Evolutionary conservation across 2,329 filamentous ascomycete species (phyloP), one percentile per base, ranked within the genome.

Genomic region (Cryphonectria radicalis): DNA sequence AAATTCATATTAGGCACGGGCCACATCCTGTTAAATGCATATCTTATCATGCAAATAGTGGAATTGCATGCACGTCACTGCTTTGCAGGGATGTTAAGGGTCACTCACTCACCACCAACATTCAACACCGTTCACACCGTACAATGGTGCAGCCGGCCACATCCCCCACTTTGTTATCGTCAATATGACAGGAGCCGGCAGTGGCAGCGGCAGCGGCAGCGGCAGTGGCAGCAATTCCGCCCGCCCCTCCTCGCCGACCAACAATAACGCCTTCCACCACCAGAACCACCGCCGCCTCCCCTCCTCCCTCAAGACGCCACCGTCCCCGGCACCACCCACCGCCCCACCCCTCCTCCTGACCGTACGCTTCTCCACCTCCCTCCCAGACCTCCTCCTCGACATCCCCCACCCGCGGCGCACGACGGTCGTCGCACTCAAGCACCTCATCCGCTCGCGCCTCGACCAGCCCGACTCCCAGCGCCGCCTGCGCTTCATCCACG

Each of bases 401-500:
- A 89, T 98, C 77, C 81, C 89, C 65, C 83, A 86, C 7, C 93
- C 95, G 0, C 81, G 85, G 64, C 85, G 86, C 43, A 94, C 92
- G 14, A 93, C 93, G 59, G 89, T 93, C 68, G 88, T 94, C 69
- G 89, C 91, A 1, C 87, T 98, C 70, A 97, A 97, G 81, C 91
- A 92, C 76, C 86, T 92, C 67, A 93, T 98, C 78, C 94, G 96
- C 75, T 81, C 85, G 11, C 87, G 92, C 63, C 88, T 98, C 32
- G 86, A 91, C 7, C 78, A 83, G 46, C 82, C 88, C 46, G 86
- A 90, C 74, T 88, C 90, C 19, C 85, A 88, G 59, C 90, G 89
- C 73, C 92, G 94, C 50, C 88, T 98, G 43, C 93, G 95, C 72
- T 90, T 99, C 74, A 98, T 98, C 79, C 91, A 97, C 80, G 89